Base-by-base conservation (phyloP, 768 basidiomycete species). In the Chalciporus piperatus region DNA sequence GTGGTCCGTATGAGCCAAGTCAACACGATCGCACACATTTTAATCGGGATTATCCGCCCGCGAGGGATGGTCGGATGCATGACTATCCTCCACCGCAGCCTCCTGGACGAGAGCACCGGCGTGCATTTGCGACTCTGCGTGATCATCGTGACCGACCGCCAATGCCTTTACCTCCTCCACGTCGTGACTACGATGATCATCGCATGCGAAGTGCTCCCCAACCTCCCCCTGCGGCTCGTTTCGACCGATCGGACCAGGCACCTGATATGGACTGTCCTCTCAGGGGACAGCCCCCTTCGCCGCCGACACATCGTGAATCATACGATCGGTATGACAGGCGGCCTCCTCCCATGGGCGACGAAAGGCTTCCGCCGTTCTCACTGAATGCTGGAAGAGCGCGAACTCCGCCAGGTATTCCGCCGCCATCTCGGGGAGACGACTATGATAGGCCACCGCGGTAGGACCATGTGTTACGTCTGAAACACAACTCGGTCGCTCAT, bases 141-240 rank as follows among this genome's bases (percentile, higher is more conserved):
- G 88, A 87, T 11, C 82, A 80, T 60, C 75, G 85, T 35, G 88
- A 89, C 51, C 39, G 50, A n/a, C 83, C 85, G 67, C 74, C 76
- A 54, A 70, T n/a, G 43, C 40, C 73, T 33, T 73, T 76, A 30
- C 70, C 77, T 56, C 60, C 74, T 56, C 60, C 74, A 54, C 70
- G 73, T 58, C 80, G 84, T 51, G 87, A 91, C 43, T 77, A 81
- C 59, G 87, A 92, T 58, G 89, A 91, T 44, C 84, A 82, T 57
- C 77, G 84, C 60, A 60, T 67, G 59, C 77, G 85, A 41, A 85
- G 79, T 50, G 67, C 75, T 49, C 70, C 73, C n/a, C 67, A 68
- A 22, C 63, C 63, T 6, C 76, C 74, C 16, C 71, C 80, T 25
- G 74, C 73, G n/a, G 70, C 79, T 48, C 78, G 83, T 57, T 76